phyloP scores from a whole-genome alignment of 331 rosid species.

The Erythrophleum ivorense region DNA sequence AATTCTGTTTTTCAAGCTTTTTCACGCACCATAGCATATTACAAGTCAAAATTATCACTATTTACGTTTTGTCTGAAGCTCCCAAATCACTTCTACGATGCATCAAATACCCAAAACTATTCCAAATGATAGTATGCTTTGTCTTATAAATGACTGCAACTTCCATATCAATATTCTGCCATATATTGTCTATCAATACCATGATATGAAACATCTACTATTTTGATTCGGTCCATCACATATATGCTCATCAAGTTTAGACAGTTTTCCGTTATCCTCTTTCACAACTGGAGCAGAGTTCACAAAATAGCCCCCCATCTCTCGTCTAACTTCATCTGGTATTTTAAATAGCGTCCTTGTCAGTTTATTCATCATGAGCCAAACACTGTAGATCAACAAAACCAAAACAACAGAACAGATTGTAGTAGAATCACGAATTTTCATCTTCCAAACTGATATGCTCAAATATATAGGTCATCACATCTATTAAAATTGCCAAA shows the following conservation, averaged over 20 bases:
- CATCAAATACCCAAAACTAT: background rate
- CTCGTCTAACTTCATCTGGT: constrained; percentile 87
- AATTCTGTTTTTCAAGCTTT: background rate
- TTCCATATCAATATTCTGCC: background rate
- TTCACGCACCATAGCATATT: background rate
- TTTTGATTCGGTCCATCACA: background rate
- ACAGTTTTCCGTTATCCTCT: constrained; percentile 78
- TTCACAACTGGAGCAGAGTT: constrained; percentile 71
- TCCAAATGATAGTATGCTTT: background rate
- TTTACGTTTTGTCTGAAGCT: background rate
- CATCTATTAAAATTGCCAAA: constrained; percentile 21
- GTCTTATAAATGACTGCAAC: background rate
- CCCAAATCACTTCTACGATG: constrained; percentile 19
- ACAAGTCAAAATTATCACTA: background rate
- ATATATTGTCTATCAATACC: background rate
- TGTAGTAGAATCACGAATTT: background rate
- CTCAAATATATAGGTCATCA: background rate
- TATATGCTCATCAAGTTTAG: constrained; percentile 60
- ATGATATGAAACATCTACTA: background rate
- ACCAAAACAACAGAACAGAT: constrained; percentile 33
- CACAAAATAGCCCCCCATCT: constrained; percentile 73
- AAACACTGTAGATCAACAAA: constrained; percentile 66
- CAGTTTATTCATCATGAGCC: constrained; percentile 97
- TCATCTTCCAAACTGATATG: background rate
- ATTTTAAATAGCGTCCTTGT: constrained; percentile 89